Percentiles rank a stretch among this genome's conserved stretches.
These are phyloP conservation scores for Marvania coccoides DNA, from an alignment of 139 green algal species.

Conservation along the genomic window DNA sequence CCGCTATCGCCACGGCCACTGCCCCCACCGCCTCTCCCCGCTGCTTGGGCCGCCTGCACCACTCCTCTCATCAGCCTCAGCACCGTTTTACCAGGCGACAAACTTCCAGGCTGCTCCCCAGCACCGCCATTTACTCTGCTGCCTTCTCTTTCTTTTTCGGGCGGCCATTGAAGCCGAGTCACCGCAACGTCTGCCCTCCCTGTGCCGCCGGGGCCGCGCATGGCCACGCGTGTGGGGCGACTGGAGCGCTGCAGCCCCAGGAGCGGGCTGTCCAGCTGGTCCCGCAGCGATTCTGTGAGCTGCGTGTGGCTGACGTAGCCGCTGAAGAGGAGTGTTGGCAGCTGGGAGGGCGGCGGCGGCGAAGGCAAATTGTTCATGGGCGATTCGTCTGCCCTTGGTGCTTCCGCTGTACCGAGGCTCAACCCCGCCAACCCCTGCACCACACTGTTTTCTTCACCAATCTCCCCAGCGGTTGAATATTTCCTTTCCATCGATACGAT, in stretches of 20 bases:
- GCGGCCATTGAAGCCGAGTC: not conserved
- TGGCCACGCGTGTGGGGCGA: conserved; percentile 1
- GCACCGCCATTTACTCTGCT: no score
- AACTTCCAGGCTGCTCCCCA: not conserved
- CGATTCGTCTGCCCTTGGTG: not conserved
- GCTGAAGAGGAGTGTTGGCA: conserved; percentile 2
- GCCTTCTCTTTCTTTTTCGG: not conserved
- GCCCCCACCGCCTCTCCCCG: not conserved
- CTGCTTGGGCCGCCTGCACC: not conserved
- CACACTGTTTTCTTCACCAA: no score
- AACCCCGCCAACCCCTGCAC: no score
- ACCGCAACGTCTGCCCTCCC: conserved; percentile 23
- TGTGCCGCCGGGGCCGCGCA: conserved; percentile 11
- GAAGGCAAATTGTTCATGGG: no score
- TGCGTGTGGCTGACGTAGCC: conserved; percentile 16
- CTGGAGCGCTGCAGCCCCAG: not conserved
- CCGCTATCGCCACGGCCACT: not conserved
- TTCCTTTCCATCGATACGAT: no score
- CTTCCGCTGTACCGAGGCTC: no score
- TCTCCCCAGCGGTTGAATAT: no score
- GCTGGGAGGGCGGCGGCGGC: not conserved
- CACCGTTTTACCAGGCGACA: no score
- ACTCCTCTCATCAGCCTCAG: not conserved
- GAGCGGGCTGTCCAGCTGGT: not conserved
- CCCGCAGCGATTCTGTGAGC: not conserved